phyloP scores from a whole-genome alignment of 139 green algal genomes.

The Picochlorum sp. region DNA sequence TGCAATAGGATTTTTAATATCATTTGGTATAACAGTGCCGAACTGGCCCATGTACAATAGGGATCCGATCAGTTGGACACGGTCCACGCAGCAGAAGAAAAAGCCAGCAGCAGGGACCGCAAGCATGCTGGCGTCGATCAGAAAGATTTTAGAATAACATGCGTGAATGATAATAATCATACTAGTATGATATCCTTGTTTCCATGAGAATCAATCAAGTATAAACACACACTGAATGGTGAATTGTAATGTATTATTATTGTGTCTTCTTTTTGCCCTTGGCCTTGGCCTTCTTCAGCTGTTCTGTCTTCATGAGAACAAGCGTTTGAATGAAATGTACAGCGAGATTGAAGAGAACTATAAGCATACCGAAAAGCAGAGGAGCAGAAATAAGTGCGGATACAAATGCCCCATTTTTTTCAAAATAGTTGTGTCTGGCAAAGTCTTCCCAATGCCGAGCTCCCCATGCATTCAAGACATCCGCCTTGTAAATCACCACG shows the following conservation, averaged over 20 bases:
- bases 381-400: conserved; percentile 40
- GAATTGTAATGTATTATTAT: too few relatives aligned
- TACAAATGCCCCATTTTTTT: conserved; percentile 38
- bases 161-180: too few relatives aligned
- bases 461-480: conserved; percentile 33
- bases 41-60: conserved; percentile 31
- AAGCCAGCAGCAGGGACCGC: not conserved
- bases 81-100: not conserved
- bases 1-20: conserved; percentile 5
- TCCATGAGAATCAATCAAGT: too few relatives aligned
- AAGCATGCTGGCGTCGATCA: too few relatives aligned
- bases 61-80: conserved; percentile 16
- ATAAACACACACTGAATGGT: too few relatives aligned
- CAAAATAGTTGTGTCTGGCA: conserved; percentile 46
- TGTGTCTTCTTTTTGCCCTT: not conserved
- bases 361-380: conserved; percentile 42
- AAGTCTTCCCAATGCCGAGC: conserved; percentile 34
- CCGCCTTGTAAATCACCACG: conserved; percentile 32
- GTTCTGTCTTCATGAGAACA: conserved; percentile 4
- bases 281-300: conserved; percentile 4
- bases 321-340: not conserved
- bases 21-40: conserved; percentile 7
- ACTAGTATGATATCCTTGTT: too few relatives aligned
- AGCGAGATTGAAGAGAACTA: conserved; percentile 32
- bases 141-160: too few relatives aligned